Evolutionary conservation across 1,284 basidiomycete genomes (phyloP).

Genomic region (Pterula multifida): DNA sequence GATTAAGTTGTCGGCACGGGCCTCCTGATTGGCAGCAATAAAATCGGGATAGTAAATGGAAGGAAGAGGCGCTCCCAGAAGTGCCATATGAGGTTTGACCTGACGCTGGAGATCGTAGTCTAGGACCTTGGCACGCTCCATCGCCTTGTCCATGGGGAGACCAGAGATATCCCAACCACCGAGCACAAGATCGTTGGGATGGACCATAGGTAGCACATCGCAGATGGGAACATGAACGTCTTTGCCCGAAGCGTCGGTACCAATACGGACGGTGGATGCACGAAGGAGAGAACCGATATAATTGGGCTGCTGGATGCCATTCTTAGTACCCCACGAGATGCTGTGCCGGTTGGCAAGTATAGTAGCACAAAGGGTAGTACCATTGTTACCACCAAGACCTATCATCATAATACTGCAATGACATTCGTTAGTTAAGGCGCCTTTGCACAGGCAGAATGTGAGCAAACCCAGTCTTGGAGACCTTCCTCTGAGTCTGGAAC

Average conservation of each 20-base stretch:
- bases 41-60: conserved; percentile 95
- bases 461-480: conserved; percentile 86
- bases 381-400: conserved; percentile 96
- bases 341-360: conserved; percentile 94
- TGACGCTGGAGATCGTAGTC: conserved; percentile 97
- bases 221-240: conserved; percentile 91
- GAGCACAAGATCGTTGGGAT: conserved; percentile 96
- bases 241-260: conserved; percentile 77
- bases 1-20: conserved; percentile 88
- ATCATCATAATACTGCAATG: conserved; percentile 85
- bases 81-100: conserved; percentile 77
- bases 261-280: conserved; percentile 90
- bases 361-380: conserved; percentile 88
- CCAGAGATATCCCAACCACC: conserved; percentile 98
- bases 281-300: conserved; percentile 92
- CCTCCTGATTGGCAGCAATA: conserved; percentile 96
- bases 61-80: conserved; percentile 77
- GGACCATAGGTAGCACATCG: conserved; percentile 95
- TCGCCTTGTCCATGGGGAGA: conserved; percentile 79
- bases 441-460: conserved; percentile 7
- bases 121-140: conserved; percentile 89
- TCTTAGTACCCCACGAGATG: conserved; percentile 93
- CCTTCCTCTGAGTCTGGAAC: conserved; percentile 85
- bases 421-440: conserved; percentile 5
- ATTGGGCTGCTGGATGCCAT: conserved; percentile 88